A percentile compares a stretch with the other conserved stretches of the same genome.
Conservation (phyloP, 805 yeast species). For the Wickerhamiella lipophila region DNA sequence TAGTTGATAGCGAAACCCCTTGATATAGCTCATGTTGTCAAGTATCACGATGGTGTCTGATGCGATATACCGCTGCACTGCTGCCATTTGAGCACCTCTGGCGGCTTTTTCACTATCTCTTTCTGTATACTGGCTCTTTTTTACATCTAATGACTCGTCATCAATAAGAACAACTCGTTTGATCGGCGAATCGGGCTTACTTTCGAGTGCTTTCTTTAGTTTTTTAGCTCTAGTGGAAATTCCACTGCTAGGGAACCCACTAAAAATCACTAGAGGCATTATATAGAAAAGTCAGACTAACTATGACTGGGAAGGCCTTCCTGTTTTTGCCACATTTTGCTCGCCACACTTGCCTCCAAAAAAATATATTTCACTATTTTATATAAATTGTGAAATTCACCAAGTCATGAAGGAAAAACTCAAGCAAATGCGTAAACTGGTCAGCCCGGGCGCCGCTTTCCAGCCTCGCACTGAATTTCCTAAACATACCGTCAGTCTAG, state of each 20-base stretch:
- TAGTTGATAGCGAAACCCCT: conserved; percentile 88
- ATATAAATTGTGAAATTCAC: too few species aligned
- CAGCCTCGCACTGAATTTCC: conserved; percentile 67
- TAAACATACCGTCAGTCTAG: conserved; percentile 48
- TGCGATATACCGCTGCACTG: conserved; percentile 69
- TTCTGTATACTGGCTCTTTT: conserved; percentile 54
- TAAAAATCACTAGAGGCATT: conserved; percentile 80
- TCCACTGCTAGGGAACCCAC: conserved; percentile 81
- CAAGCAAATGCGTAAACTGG: background rate
- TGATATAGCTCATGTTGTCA: conserved; percentile 79
- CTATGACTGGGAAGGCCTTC: too few species aligned
- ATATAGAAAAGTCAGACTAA: too few species aligned
- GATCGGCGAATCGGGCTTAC: conserved; percentile 36
- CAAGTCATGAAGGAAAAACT: background rate
- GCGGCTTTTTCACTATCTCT: conserved; percentile 67
- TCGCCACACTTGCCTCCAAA: background rate
- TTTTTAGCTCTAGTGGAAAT: conserved; percentile 62
- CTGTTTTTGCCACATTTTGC: background rate
- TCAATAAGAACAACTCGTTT: conserved; percentile 53
- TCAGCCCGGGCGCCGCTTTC: conserved; percentile 28
- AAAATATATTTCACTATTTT: background rate
- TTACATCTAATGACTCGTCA: conserved; percentile 66
- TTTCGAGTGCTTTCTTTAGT: conserved; percentile 38
- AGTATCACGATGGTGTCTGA: conserved; percentile 62
- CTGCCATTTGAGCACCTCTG: conserved; percentile 75